Percentiles rank a stretch among this genome's conserved stretches.
These are phyloP conservation scores for Spergularia bocconei DNA, from an alignment of 148 eudicot species.

Conservation along the genomic window DNA sequence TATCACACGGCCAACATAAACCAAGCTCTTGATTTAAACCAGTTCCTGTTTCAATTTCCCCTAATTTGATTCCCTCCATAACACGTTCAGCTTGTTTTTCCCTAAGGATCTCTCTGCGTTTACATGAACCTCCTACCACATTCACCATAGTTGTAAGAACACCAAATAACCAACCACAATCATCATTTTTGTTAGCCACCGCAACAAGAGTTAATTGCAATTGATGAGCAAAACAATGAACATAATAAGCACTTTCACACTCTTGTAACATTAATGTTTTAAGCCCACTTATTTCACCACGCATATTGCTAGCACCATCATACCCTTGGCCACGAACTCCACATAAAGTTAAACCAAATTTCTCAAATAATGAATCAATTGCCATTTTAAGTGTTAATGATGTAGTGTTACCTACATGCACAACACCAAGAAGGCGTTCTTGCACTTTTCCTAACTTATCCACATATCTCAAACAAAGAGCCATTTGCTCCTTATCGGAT, in stretches of 20 bases:
- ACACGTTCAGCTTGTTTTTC: not conserved
- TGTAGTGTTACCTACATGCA: constrained; percentile 5
- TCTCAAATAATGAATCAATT: constrained; percentile 3
- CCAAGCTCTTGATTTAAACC: not conserved
- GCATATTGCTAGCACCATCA: constrained; percentile 25
- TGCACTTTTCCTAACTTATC: not conserved
- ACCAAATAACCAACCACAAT: not conserved
- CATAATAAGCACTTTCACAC: constrained; percentile 10
- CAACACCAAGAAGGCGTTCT: constrained; percentile 18
- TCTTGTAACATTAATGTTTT: constrained; percentile 10
- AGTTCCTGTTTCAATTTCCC: not conserved
- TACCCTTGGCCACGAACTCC: constrained; percentile 25
- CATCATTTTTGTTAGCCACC: not conserved
- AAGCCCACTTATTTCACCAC: constrained; percentile 13
- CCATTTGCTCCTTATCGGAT: constrained; percentile 16
- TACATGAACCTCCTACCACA: constrained; percentile 4
- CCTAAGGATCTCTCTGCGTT: not conserved
- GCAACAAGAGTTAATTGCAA: constrained; percentile 21
- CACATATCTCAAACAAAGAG: constrained; percentile 10
- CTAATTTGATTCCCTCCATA: not conserved
- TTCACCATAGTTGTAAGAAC: not conserved
- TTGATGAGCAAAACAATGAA: constrained; percentile 14
- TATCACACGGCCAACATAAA: not conserved
- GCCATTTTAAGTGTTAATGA: constrained; percentile 6
- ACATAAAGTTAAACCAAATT: not conserved